Percentiles rank a stretch among this genome's conserved stretches.
Conservation (phyloP, 2,329 filamentous ascomycete species). For the Epichloe aotearoae region DNA sequence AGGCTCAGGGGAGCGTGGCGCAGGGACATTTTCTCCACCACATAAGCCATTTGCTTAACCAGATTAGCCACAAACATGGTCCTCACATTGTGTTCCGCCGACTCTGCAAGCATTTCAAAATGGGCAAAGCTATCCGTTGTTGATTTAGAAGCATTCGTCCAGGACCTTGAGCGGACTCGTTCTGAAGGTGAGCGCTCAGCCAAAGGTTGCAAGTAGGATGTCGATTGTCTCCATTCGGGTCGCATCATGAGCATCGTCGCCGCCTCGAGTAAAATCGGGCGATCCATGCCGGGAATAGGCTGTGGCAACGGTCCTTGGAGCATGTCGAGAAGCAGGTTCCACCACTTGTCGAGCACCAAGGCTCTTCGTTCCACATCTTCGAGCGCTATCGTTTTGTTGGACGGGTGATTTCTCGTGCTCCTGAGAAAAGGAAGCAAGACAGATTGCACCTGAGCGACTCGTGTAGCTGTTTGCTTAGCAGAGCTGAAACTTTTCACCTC, state of each 20-base stretch:
- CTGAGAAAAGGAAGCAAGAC: constrained; percentile 66
- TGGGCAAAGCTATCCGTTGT: constrained; percentile 52
- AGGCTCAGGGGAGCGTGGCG: constrained; percentile 52
- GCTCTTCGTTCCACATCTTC: constrained; percentile 74
- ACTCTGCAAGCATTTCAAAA: constrained; percentile 39
- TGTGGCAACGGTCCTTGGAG: constrained; percentile 55
- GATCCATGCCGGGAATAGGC: constrained; percentile 70
- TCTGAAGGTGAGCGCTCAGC: constrained; percentile 39
- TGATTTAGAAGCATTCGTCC: constrained; percentile 42
- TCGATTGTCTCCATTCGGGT: constrained; percentile 70
- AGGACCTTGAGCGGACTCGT: constrained; percentile 29
- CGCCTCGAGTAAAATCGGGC: constrained; percentile 67
- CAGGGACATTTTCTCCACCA: constrained; percentile 79
- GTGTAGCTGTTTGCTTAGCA: constrained; percentile 56
- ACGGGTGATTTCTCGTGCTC: constrained; percentile 53
- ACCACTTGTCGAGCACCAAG: constrained; percentile 81
- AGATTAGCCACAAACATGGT: constrained; percentile 79
- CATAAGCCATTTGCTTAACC: constrained; percentile 68
- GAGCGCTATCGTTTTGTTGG: constrained; percentile 49
- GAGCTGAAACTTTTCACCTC: constrained; percentile 46
- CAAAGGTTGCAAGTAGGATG: constrained; percentile 52
- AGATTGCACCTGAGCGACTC: constrained; percentile 61
- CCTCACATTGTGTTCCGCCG: constrained; percentile 76
- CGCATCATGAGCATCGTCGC: constrained; percentile 75
- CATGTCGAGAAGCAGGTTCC: constrained; percentile 70